phyloP scores from a whole-genome alignment of 805 yeast genomes.

The Candida glaebosa region DNA sequence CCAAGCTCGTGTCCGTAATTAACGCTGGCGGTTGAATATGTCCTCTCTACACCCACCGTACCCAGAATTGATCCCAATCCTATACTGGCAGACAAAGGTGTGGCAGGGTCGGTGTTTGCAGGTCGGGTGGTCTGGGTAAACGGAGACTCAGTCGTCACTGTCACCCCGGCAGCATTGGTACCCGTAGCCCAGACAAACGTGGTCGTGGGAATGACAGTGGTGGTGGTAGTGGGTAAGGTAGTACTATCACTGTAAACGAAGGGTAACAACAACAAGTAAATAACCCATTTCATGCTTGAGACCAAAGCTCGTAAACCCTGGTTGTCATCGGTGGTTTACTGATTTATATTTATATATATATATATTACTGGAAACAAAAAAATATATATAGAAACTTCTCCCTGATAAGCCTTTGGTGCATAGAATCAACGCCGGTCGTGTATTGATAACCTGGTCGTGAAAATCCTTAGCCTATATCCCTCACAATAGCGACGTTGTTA shows the following conservation, averaged over 20 bases:
- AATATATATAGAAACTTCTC: background rate
- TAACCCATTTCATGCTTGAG: background rate
- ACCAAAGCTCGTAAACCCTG: background rate
- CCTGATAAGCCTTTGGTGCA: background rate
- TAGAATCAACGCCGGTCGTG: background rate
- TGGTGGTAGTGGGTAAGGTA: background rate
- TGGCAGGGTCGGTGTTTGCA: background rate
- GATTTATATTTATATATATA: no score
- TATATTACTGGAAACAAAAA: no score
- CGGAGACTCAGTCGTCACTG: background rate
- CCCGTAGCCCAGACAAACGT: conserved; percentile 4
- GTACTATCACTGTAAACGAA: background rate
- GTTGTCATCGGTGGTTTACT: no score
- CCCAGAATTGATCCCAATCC: conserved; percentile 3
- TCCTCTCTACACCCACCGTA: background rate
- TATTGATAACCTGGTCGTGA: background rate
- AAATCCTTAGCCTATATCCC: background rate
- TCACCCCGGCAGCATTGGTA: background rate
- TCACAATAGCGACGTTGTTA: background rate
- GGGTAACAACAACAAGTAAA: background rate
- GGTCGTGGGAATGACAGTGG: background rate
- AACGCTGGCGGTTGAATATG: background rate
- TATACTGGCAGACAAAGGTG: background rate
- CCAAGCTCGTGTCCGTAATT: no score
- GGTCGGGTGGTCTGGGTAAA: conserved; percentile 1